Evolutionary conservation across 2,329 filamentous ascomycete genomes (phyloP), one percentile per base, ranked within the genome.

Genomic region (Raffaelea ambrosiae): DNA sequence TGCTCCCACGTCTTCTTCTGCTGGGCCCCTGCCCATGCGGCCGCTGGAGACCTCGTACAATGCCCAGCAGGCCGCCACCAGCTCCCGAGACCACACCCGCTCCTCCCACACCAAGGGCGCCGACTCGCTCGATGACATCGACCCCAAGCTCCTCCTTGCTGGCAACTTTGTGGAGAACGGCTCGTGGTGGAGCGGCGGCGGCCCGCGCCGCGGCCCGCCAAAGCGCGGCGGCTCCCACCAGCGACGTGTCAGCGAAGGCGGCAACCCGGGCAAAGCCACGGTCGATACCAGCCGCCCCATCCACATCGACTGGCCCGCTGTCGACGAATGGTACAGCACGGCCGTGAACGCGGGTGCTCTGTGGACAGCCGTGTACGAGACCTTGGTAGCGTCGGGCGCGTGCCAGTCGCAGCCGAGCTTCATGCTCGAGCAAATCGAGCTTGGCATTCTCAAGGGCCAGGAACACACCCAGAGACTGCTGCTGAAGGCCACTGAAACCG

Each of bases 131-230:
- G 26, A 29, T 7, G 82, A 86, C 44, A 65, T 89, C 19, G 87
- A 93, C 60, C 78, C 84, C 1, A 93, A 89, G 59, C 76, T 85
- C 5, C 67, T 91, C 19, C 69, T 89, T 7, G 63, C 90, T 2
- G 86, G 86, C 3, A 79, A 90, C 57, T 73, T 90, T 54, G 84
- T 83, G 1, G 87, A 93, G 60, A 93, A 93, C 59, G 86, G 85
- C 3, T 78, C 77, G 8, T 91, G 86, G 87, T 91, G 86, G 86
- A 82, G 83, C 42, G 85, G 83, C 2, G 74, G 74, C 43, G 16
- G 14, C 16, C 18, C 8, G 35, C 35, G 35, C 16, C 35, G 35
- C 26, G 26, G 26, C 13, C 26, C 7, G 26, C 26, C 26, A 29
- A 29, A 29, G 26, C 13, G 26, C 26, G 26, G 7, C 18, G 16